Percentiles rank a stretch among this genome's conserved stretches.
Evolutionary conservation across 345 rosid genomes (phyloP).

Genomic region (Gossypium rotundifolium): DNA sequence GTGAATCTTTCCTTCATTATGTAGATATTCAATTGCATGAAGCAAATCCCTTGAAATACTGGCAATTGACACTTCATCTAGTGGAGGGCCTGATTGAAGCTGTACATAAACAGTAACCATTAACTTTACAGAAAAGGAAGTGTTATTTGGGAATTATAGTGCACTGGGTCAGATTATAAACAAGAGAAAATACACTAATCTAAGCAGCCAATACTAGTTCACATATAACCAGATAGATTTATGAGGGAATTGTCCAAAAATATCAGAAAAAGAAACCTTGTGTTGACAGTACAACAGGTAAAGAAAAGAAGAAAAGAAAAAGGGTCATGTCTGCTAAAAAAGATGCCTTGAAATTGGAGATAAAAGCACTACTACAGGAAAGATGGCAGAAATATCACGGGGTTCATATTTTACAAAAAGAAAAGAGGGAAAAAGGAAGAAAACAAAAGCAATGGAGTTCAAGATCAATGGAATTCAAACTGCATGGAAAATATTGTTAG

Average conservation of each 20-base stretch:
- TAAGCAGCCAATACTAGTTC: not conserved
- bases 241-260: not conserved
- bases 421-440: too few species aligned
- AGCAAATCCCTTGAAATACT: constrained; percentile 89
- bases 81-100: constrained; percentile 91
- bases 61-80: constrained; percentile 90
- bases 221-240: not conserved
- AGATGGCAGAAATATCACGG: not conserved
- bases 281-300: not conserved
- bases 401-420: not conserved
- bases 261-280: not conserved
- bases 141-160: not conserved
- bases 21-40: constrained; percentile 95
- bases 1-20: constrained; percentile 92
- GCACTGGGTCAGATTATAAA: not conserved
- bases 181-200: not conserved
- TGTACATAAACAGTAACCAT: constrained; percentile 29
- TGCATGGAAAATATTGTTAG: not conserved
- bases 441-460: too few species aligned
- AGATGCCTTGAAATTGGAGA: not conserved
- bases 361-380: not conserved
- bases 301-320: not conserved
- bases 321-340: not conserved
- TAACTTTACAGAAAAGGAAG: constrained; percentile 16
- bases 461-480: not conserved